Evolutionary conservation across 75 land plant species (phyloP), one percentile per base, ranked within the genome.

Genomic region (Sequoiadendron giganteum): DNA sequence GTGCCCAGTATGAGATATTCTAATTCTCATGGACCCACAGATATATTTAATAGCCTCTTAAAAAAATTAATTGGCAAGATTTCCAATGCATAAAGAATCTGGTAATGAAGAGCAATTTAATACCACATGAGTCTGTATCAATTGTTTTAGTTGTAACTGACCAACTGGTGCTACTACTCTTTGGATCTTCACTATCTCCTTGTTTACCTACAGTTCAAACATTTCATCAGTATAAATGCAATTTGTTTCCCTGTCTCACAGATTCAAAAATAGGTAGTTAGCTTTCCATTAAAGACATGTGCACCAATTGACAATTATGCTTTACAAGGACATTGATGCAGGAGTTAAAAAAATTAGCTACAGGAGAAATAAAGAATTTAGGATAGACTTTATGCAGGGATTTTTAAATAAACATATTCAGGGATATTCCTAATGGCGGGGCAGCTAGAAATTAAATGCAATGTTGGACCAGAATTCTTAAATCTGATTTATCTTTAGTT

Each of bases 101-200:
- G 70, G 68, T 7, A 28, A 65, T 25, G n/a, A 65, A 65, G 70
- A 36, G 47, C 34, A 42, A 25, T 21, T 86, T 77, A 91, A 90
- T 93, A 98, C 99, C 93, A 94, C 95, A 90, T 98, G 98, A 85
- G 99, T 92, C 87, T 97, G 95, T 88, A 98, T 95, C 13, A 98
- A 91, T 86, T 88, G 93, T 89, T 93, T 95, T 1, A 98, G 91
- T 88, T 98, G 99, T 89, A 92, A 88, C 76, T 98, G 99, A 28
- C 99, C 99, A 40, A 93, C 99, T 4, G 97, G 95, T 34, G 99
- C 97, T 68, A 85, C 90, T 19, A 98, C 99, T 90, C 99, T 93
- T 91, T 98, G 99, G 86, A 97, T 95, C 90, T 94, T 98, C 72
- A 98, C 99, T 87, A 98, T 98, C 89, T 98, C 99, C 90, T 94